Conservation (phyloP, 2,329 filamentous ascomycete species). For the Arthrobotrys entomopaga region DNA sequence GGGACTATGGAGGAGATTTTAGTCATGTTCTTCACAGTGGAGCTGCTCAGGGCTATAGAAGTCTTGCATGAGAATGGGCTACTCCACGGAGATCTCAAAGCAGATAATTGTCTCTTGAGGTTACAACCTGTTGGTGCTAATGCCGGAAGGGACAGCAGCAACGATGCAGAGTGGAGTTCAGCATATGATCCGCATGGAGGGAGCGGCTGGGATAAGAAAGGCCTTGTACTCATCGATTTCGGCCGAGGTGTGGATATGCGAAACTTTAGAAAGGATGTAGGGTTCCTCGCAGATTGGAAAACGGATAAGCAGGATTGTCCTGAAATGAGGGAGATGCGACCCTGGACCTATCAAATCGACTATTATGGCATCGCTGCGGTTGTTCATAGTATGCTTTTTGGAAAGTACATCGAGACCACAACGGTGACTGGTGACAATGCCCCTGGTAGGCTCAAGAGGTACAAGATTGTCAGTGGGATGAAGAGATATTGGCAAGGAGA, state of each 20-base stretch:
- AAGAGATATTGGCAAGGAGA: constrained; percentile 98
- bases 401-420: constrained; percentile 88
- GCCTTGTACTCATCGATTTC: constrained; percentile 90
- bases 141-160: constrained; percentile 60
- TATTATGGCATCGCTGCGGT: constrained; percentile 92
- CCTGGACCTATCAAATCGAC: constrained; percentile 98
- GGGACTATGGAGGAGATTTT: constrained; percentile 88
- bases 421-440: constrained; percentile 65
- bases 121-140: constrained; percentile 68
- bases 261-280: constrained; percentile 77
- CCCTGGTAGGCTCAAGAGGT: constrained; percentile 72
- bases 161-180: constrained; percentile 65
- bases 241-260: constrained; percentile 94
- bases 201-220: constrained; percentile 81
- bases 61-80: constrained; percentile 81
- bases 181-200: constrained; percentile 79
- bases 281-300: constrained; percentile 97
- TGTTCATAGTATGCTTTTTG: constrained; percentile 88
- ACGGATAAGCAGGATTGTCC: constrained; percentile 83
- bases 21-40: constrained; percentile 94
- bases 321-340: constrained; percentile 91
- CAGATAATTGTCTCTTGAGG: constrained; percentile 92
- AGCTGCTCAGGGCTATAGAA: constrained; percentile 89
- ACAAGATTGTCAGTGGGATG: constrained; percentile 81
- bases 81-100: constrained; percentile 92